Evolutionary conservation across 495 filamentous ascomycete species (phyloP), one percentile per base, ranked within the genome.

Genomic region (Aspergillus cristatus): DNA sequence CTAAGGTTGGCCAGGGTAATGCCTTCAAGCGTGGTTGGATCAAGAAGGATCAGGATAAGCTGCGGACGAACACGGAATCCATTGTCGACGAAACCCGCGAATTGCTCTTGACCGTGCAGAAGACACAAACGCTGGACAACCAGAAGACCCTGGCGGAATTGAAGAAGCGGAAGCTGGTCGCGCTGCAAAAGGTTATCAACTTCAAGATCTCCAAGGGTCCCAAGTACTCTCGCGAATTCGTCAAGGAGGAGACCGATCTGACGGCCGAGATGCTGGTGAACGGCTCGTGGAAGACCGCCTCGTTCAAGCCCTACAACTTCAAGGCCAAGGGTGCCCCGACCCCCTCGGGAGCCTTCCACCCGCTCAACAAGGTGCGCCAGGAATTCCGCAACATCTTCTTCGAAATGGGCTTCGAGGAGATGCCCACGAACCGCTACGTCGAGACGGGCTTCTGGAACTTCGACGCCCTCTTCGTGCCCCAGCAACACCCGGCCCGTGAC

Each of bases 391-490:
- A 86, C 53, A 95, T 96, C 58, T 96, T 97, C 78, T 98, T 98
- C 62, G 87, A 93, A 32, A 71, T 71, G 67, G 67, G 67, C 24
- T 71, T 71, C 51, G 62, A 65, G 53, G 68, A 70, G 36, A 60
- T 60, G 62, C 57, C 63, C 14, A 68, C 61, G 45, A 64, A 63
- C 48, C 80, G 80, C 50, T 91, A 79, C 56, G 88, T 96, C 41
- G 91, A 98, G 68, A 89, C 86, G 14, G 89, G 89, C 28, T 95
- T 96, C 79, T 98, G 90, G 83, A 96, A 96, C 63, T 97, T 97
- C 60, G 91, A 97, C 48, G 79, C 88, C 29, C 88, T 98, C 40
- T 96, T 87, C 66, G 87, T 98, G 15, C 89, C 89, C 17, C 91
- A 98, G 63, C 90, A 96, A 72, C 91, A 96, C 58, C 91, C 90